Conservation (phyloP, 73 alveolate genomes). For the Paramecium primaurelia region DNA sequence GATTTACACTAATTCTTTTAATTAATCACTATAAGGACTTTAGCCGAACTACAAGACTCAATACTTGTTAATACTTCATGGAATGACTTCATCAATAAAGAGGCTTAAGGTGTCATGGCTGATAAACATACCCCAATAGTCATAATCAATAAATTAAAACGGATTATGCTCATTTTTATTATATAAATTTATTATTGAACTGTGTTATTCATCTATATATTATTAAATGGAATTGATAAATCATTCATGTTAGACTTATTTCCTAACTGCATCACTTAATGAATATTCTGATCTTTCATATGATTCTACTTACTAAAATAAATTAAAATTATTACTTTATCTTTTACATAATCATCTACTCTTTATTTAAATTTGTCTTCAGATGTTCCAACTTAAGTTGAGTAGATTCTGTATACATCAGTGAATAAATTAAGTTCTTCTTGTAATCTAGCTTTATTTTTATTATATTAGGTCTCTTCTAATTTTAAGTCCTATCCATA, state of each 20-base stretch:
- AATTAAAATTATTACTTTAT: background rate
- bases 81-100: background rate
- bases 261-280: conserved; percentile 45
- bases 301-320: background rate
- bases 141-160: background rate
- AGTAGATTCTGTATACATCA: conserved; percentile 34
- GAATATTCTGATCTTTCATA: conserved; percentile 42
- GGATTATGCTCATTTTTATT: conserved; percentile 29
- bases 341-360: conserved; percentile 35
- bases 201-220: background rate
- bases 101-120: conserved; percentile 1
- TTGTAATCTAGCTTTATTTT: conserved; percentile 24
- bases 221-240: background rate
- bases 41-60: background rate
- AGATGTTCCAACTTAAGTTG: conserved; percentile 46
- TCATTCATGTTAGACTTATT: conserved; percentile 42
- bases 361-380: conserved; percentile 30
- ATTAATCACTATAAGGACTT: background rate
- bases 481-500: background rate
- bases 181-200: background rate
- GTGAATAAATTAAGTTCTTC: conserved; percentile 41
- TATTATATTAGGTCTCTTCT: background rate
- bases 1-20: background rate
- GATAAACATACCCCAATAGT: background rate
- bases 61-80: background rate